A percentile compares a stretch with the other conserved stretches of the same genome.
Evolutionary conservation across 257 asterid genomes (phyloP).

Genomic region (Verbascum thapsus): DNA sequence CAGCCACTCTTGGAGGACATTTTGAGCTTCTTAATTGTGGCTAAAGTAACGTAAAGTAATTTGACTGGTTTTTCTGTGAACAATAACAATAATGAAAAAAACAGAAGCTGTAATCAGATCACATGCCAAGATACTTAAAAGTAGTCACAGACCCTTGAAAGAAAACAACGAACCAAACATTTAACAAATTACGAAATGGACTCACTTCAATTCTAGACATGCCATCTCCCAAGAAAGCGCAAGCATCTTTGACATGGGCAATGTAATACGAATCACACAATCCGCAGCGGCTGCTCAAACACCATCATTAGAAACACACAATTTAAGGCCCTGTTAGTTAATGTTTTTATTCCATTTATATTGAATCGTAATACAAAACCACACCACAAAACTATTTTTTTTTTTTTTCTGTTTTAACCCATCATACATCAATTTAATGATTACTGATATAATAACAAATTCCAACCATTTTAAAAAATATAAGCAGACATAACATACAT

Average conservation of each 20-base stretch:
- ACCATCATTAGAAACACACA: constrained; percentile 12
- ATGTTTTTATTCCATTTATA: too few relatives aligned
- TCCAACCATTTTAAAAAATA: too few relatives aligned
- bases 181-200: constrained; percentile 7
- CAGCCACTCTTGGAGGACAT: neutral
- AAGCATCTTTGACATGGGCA: constrained; percentile 93
- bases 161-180: neutral
- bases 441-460: too few relatives aligned
- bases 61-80: neutral
- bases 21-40: constrained; percentile 6
- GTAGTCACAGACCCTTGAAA: constrained; percentile 1
- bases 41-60: constrained; percentile 2
- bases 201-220: constrained; percentile 95
- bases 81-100: constrained; percentile 18
- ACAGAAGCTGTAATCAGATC: neutral
- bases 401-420: too few relatives aligned
- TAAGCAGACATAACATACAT: too few relatives aligned
- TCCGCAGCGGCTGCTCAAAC: constrained; percentile 78
- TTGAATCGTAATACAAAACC: too few relatives aligned
- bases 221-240: constrained; percentile 98
- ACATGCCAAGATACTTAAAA: constrained; percentile 1
- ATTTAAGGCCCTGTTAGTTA: too few relatives aligned
- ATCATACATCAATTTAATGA: too few relatives aligned
- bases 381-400: too few relatives aligned
- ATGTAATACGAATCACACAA: constrained; percentile 91